Conservation (phyloP, 768 basidiomycete genomes). For the Tricholoma sp. region DNA sequence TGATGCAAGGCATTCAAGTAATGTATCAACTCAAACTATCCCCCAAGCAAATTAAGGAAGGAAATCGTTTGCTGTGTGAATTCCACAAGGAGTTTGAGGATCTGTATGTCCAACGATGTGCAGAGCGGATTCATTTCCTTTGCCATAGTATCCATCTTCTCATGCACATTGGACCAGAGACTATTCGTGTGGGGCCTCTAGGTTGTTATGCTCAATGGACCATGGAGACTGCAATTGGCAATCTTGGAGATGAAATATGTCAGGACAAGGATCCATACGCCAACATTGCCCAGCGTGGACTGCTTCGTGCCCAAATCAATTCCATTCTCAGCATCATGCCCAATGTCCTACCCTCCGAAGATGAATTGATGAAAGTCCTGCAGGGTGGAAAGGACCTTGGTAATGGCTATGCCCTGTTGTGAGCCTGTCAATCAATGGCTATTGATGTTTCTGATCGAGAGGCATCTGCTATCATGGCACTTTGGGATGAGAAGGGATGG, state of each 20-base stretch:
- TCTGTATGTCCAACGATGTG: background rate
- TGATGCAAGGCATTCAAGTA: background rate
- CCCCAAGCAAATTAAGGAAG: background rate
- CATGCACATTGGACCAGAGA: background rate
- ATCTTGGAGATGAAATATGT: background rate
- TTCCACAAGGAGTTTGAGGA: background rate
- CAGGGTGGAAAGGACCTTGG: background rate
- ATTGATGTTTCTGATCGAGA: background rate
- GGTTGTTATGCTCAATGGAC: constrained; percentile 10
- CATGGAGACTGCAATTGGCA: constrained; percentile 9
- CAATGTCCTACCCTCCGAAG: background rate
- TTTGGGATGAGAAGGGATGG: background rate
- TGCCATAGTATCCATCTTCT: background rate
- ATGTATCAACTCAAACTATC: background rate
- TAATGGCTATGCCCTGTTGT: background rate
- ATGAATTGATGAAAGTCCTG: background rate
- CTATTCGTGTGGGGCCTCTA: background rate
- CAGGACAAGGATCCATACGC: background rate
- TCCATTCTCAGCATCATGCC: background rate
- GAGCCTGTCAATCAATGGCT: background rate
- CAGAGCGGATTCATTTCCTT: constrained; percentile 1
- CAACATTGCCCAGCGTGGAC: background rate
- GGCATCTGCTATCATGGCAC: background rate
- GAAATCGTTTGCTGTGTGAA: background rate
- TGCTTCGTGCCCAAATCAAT: background rate